These are phyloP conservation scores for Cyclotella baltica DNA, from an alignment of 108 stramenopile genomes.

Conservation along the genomic window DNA sequence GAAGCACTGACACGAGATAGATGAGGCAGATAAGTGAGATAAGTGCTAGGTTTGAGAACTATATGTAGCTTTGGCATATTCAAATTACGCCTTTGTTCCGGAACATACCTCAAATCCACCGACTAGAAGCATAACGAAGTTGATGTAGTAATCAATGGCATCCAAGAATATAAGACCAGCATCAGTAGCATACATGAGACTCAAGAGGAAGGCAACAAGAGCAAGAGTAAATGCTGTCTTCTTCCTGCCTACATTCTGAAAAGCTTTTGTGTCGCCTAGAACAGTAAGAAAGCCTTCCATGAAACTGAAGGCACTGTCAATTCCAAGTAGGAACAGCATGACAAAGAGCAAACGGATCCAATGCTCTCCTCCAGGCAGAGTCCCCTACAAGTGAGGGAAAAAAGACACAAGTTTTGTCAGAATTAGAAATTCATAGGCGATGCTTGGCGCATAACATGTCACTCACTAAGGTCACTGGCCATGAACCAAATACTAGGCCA, in stretches of 20 bases:
- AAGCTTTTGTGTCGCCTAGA: constrained; percentile 34
- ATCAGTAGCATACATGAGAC: constrained; percentile 66
- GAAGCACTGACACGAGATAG: constrained; percentile 63
- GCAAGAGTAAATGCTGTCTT: constrained; percentile 32
- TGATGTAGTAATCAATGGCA: constrained; percentile 71
- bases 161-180: constrained; percentile 67
- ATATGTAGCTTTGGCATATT: too few relatives aligned
- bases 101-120: constrained; percentile 49
- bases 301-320: constrained; percentile 74
- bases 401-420: constrained; percentile 15
- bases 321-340: constrained; percentile 68
- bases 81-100: too few relatives aligned
- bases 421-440: too few relatives aligned
- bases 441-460: constrained; percentile 2
- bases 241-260: constrained; percentile 27
- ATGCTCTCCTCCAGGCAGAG: constrained; percentile 58
- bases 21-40: too few relatives aligned
- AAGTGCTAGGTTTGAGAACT: too few relatives aligned
- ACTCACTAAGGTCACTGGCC: constrained; percentile 47
- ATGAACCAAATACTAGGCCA: constrained; percentile 63
- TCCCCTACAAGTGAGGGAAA: too few relatives aligned
- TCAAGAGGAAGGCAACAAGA: constrained; percentile 37
- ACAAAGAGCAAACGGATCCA: constrained; percentile 70
- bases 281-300: constrained; percentile 56
- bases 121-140: constrained; percentile 70